A percentile compares a stretch with the other conserved stretches of the same genome.
Evolutionary conservation across 2,329 filamentous ascomycete species (phyloP).

Genomic region (Nemania serpens): DNA sequence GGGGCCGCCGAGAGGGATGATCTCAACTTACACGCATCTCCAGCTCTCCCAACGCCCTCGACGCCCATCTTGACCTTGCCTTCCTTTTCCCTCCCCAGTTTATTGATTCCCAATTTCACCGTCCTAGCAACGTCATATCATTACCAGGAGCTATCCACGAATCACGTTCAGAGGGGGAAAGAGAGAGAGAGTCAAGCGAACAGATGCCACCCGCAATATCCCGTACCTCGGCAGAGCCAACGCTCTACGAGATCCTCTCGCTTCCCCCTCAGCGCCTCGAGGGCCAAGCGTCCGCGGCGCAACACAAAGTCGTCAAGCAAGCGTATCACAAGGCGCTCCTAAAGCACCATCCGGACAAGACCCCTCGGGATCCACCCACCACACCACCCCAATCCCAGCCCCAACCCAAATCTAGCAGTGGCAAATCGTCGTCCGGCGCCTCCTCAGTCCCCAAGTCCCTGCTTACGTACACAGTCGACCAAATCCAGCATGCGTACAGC

Average conservation of each 20-base stretch:
- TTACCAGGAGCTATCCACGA: too few species aligned
- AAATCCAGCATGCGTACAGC: conserved; percentile 64
- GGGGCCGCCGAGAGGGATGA: conserved; percentile 6
- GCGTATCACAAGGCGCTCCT: conserved; percentile 69
- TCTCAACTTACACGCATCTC: conserved; percentile 28
- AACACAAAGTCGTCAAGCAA: conserved; percentile 56
- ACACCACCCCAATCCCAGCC: conserved; percentile 23
- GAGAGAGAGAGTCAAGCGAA: not conserved
- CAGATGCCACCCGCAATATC: conserved; percentile 38
- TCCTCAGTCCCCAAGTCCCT: conserved; percentile 20
- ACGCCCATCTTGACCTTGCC: not conserved
- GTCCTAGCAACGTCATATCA: too few species aligned
- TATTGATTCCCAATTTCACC: not conserved
- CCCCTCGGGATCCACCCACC: conserved; percentile 16
- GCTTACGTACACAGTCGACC: conserved; percentile 59
- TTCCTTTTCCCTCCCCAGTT: not conserved
- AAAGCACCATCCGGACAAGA: conserved; percentile 68
- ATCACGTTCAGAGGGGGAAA: not conserved
- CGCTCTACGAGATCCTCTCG: conserved; percentile 65
- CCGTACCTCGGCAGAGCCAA: conserved; percentile 44
- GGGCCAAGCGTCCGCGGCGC: conserved; percentile 48
- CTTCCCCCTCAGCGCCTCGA: conserved; percentile 56
- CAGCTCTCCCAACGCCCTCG: conserved; percentile 1
- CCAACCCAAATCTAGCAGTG: conserved; percentile 11
- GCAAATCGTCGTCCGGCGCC: conserved; percentile 20